phyloP scores from a whole-genome alignment of 495 filamentous ascomycete genomes.

The Barbatosphaeria neglecta region DNA sequence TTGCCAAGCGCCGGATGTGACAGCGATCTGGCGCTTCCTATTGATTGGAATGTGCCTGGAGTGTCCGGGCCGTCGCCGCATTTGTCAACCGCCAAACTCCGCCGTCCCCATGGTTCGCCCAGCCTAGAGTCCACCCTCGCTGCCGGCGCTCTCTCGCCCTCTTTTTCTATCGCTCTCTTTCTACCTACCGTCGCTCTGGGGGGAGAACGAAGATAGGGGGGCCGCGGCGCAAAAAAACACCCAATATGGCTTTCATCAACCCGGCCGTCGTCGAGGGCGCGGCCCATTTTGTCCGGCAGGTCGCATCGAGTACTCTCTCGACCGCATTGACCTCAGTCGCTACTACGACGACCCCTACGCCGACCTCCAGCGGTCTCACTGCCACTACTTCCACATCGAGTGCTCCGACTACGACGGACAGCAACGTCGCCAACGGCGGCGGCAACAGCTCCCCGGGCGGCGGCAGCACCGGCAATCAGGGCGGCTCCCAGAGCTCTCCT shows the following conservation, averaged over 20 bases:
- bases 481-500: slow-evolving; percentile 64
- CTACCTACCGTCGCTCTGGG: neutral
- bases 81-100: neutral
- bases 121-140: neutral
- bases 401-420: neutral
- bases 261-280: slow-evolving; percentile 13
- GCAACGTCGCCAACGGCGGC: slow-evolving; percentile 4
- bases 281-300: slow-evolving; percentile 16
- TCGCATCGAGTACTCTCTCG: neutral
- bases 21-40: neutral
- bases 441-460: slow-evolving; percentile 5
- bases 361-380: neutral
- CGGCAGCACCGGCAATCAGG: slow-evolving; percentile 6
- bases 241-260: slow-evolving; percentile 19
- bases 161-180: neutral
- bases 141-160: neutral
- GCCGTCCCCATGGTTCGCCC: neutral
- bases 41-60: neutral
- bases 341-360: neutral
- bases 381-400: neutral
- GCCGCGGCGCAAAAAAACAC: neutral
- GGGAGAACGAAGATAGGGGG: neutral
- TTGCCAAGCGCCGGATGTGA: neutral
- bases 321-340: neutral
- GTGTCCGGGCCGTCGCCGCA: neutral